A percentile compares a stretch with the other conserved stretches of the same genome.
Conservation (phyloP, 1,284 basidiomycete species). For the Rhodotorula sp. region DNA sequence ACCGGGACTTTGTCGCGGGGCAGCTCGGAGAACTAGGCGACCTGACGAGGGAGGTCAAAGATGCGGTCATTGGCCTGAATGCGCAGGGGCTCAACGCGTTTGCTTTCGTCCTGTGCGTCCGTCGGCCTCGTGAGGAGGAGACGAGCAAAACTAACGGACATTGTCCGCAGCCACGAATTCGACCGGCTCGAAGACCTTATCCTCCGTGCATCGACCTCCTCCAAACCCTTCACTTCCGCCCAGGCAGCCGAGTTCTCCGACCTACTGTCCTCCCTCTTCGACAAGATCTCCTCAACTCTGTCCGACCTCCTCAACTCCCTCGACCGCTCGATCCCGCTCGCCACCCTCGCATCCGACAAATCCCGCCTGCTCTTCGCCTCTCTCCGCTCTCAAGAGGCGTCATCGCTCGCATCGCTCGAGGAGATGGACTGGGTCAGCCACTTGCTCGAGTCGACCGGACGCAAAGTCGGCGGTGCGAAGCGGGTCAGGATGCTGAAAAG, state of each 20-base stretch:
- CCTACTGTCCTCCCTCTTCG: constrained; percentile 42
- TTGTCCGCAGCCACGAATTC: constrained; percentile 36
- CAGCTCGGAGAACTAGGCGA: constrained; percentile 39
- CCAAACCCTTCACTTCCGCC: constrained; percentile 15
- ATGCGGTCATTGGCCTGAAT: constrained; percentile 35
- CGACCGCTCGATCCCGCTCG: constrained; percentile 40
- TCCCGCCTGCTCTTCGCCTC: constrained; percentile 29
- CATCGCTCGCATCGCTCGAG: constrained; percentile 18
- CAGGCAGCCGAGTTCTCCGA: constrained; percentile 10
- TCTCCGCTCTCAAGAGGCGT: constrained; percentile 25
- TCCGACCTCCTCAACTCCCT: constrained; percentile 36
- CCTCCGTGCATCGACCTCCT: constrained; percentile 7
- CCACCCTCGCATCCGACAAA: constrained; percentile 36
- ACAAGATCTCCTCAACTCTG: constrained; percentile 32
- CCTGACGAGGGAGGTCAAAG: constrained; percentile 41
- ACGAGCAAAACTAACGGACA: fast-evolving
- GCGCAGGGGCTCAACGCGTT: constrained; percentile 26
- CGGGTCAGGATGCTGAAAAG: constrained; percentile 36
- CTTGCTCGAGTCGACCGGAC: constrained; percentile 9
- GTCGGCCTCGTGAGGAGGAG: background rate
- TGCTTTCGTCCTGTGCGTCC: constrained; percentile 18
- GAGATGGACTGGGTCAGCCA: constrained; percentile 13
- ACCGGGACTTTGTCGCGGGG: constrained; percentile 29
- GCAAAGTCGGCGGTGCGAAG: constrained; percentile 1
- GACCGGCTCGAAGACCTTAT: constrained; percentile 43